Base-by-base conservation (phyloP, 768 basidiomycete species). In the Russula lepida region DNA sequence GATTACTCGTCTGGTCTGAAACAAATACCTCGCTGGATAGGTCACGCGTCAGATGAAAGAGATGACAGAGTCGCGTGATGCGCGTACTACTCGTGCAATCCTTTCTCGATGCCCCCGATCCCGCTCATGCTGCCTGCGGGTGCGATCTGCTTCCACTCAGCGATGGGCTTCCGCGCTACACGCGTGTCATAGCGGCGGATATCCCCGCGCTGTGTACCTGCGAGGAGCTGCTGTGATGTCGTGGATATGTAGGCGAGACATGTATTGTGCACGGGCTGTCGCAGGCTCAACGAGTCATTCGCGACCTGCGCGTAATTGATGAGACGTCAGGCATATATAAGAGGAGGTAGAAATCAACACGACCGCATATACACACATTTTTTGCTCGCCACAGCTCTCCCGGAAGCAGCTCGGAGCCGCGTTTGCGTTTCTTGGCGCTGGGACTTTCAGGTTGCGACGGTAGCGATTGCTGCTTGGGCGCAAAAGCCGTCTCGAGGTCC, bases 381-480 rank as follows among this genome's bases (percentile, higher is more conserved):
- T 86, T 88, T 11, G 90, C 90, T 58, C 91, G 77, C 92, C 92
- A 94, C 4, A 86, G 67, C 74, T 94, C 92, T 0, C 82, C 88
- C 0, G 84, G 79, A 52, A 91, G 80, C 3, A 90, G 68, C 2
- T 76, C 71, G 5, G 83, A 80, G 4, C 72, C 70, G 27, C 84
- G 74, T 71, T 85, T 86, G 66, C 87, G 74, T 68, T 88, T 85
- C 68, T 81, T 84, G 19, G 69, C 12, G 5, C 17, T 27, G n/a
- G 69, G 7, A 7, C 21, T 27, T 67, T 55, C 68, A 27, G 11
- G 70, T 54, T 12, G 51, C 37, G 1, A 68, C 35, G 23, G 13
- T 56, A 47, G 27, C 66, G 19, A 5, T 54, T 39, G 66, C 52
- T 3, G 71, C 15, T 65, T 59, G 9, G 71, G 32, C 50, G 69